These are phyloP conservation scores for Penicillium brevicompactum DNA, from an alignment of 2,329 filamentous ascomycete species.

Conservation along the genomic window DNA sequence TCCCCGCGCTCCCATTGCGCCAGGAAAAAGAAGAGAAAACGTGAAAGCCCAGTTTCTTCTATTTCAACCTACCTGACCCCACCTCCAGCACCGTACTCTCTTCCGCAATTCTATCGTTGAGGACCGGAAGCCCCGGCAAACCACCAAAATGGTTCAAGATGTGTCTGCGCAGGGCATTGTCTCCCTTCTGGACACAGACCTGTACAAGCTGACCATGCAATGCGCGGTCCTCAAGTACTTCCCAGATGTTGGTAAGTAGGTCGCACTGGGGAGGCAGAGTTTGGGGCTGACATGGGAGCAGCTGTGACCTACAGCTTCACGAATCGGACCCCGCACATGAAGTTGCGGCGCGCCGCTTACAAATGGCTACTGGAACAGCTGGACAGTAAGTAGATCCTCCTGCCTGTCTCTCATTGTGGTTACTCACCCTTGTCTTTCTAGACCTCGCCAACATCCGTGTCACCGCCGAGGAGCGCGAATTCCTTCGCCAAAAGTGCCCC, in stretches of 20 bases:
- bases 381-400: conserved; percentile 58
- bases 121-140: conserved; percentile 7
- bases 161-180: conserved; percentile 66
- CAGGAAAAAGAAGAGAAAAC: conserved; percentile 1
- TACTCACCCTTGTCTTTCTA: conserved; percentile 33
- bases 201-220: conserved; percentile 99
- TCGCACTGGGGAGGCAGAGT: neutral
- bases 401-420: neutral
- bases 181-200: conserved; percentile 78
- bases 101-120: neutral
- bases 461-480: conserved; percentile 76
- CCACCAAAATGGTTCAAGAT: conserved; percentile 31
- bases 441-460: conserved; percentile 82
- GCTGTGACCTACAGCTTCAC: conserved; percentile 91
- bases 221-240: conserved; percentile 94
- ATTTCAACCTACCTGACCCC: neutral
- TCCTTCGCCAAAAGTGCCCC: conserved; percentile 74
- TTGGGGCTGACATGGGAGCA: conserved; percentile 4
- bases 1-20: conserved; percentile 3
- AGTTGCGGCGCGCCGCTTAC: conserved; percentile 79
- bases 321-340: conserved; percentile 93
- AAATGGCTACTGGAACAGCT: conserved; percentile 85
- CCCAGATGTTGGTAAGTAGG: conserved; percentile 59
- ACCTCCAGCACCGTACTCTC: neutral
- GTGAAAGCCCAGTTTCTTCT: neutral